A percentile compares a stretch with the other conserved stretches of the same genome.
Conservation (phyloP, 805 yeast species). For the Kodamaea fukazawae region DNA sequence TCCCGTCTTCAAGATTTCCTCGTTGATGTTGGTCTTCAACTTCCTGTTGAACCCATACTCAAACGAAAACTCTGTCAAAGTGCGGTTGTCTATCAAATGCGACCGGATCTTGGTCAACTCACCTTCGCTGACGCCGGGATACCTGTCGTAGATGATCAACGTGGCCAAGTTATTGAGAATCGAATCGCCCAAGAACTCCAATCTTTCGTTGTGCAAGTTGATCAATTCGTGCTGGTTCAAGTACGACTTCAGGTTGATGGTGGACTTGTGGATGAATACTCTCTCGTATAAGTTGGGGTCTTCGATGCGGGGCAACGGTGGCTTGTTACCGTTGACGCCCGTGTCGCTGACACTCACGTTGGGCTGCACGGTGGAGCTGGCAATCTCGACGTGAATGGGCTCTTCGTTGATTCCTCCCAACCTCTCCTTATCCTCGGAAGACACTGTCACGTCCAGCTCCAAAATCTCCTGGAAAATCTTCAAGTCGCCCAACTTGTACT, state of each 20-base stretch:
- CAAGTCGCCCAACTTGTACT: constrained; percentile 48
- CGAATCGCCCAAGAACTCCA: constrained; percentile 91
- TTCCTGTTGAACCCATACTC: constrained; percentile 63
- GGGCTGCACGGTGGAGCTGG: constrained; percentile 5
- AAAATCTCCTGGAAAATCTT: constrained; percentile 55
- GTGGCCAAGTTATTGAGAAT: constrained; percentile 73
- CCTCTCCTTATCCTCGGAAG: constrained; percentile 14
- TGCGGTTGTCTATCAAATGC: constrained; percentile 67
- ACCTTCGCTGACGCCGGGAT: constrained; percentile 79
- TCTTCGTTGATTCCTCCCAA: constrained; percentile 5
- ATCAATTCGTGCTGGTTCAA: constrained; percentile 57
- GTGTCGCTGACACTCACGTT: constrained; percentile 4
- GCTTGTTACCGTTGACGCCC: constrained; percentile 29
- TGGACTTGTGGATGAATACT: constrained; percentile 81
- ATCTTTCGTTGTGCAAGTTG: constrained; percentile 73
- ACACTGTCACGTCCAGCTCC: constrained; percentile 33
- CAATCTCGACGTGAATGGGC: constrained; percentile 9
- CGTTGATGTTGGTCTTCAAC: constrained; percentile 51
- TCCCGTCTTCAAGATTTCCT: constrained; percentile 45
- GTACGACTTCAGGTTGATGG: constrained; percentile 55
- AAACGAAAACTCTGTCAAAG: constrained; percentile 66
- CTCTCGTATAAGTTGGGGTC: constrained; percentile 58
- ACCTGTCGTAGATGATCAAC: constrained; percentile 57
- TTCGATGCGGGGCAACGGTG: constrained; percentile 65
- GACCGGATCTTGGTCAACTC: constrained; percentile 70